phyloP scores from a whole-genome alignment of 1,284 basidiomycete genomes.

The Tremellales sp. region DNA sequence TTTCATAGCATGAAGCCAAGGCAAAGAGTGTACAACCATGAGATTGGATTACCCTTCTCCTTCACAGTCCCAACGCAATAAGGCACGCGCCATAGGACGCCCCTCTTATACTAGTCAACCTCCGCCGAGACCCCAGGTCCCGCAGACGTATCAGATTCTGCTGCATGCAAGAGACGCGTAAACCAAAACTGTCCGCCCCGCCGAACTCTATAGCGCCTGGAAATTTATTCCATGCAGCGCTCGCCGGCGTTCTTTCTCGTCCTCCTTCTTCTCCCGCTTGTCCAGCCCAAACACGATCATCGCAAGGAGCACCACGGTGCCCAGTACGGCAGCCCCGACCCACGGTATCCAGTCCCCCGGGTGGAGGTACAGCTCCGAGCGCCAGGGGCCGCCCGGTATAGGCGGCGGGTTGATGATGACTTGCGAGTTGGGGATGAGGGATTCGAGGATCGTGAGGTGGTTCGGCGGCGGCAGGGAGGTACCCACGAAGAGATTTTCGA shows the following conservation, averaged over 20 bases:
- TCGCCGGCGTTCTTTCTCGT: conserved; percentile 80
- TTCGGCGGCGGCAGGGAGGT: conserved; percentile 64
- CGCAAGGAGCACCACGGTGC: conserved; percentile 68
- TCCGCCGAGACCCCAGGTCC: too few relatives aligned
- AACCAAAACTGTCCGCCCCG: too few relatives aligned
- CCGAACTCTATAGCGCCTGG: conserved; percentile 67
- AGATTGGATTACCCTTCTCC: too few relatives aligned
- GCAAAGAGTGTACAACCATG: too few relatives aligned
- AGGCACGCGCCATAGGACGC: too few relatives aligned
- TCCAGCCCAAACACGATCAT: conserved; percentile 54
- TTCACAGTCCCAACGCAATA: too few relatives aligned
- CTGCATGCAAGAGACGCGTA: too few relatives aligned
- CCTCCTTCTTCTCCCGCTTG: conserved; percentile 53
- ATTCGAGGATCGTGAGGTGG: conserved; percentile 87
- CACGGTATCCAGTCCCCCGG: conserved; percentile 97
- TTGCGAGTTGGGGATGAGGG: conserved; percentile 95
- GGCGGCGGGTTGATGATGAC: conserved; percentile 84
- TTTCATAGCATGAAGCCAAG: too few relatives aligned
- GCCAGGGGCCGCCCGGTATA: conserved; percentile 59
- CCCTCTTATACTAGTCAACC: too few relatives aligned
- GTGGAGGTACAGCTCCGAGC: conserved; percentile 81
- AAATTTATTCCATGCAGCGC: conserved; percentile 95
- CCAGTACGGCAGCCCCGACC: conserved; percentile 83
- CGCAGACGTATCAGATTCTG: too few relatives aligned
- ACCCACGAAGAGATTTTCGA: conserved; percentile 92